Conservation (phyloP, 441 rosid species). For the Raphanus hybrid region DNA sequence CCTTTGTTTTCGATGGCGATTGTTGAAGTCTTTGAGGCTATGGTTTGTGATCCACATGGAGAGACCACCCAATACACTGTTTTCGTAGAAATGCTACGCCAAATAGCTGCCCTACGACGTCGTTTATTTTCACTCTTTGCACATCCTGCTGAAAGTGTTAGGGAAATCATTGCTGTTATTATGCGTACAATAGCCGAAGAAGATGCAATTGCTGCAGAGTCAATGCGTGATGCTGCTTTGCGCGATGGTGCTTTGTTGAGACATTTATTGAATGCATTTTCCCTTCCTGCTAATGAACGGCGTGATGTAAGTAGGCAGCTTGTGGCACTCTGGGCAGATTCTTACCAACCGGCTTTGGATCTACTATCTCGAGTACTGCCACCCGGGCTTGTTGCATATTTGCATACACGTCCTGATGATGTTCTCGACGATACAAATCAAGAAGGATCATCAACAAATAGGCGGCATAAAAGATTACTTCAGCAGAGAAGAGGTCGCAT, state of each 20-base stretch:
- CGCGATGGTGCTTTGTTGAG: conserved; percentile 99
- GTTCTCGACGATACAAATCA: conserved; percentile 64
- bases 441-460: conserved; percentile 79
- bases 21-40: conserved; percentile 99
- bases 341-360: conserved; percentile 97
- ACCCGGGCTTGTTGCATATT: conserved; percentile 99
- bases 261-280: conserved; percentile 95
- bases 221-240: conserved; percentile 99
- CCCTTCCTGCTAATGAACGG: conserved; percentile 90
- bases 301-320: conserved; percentile 98
- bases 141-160: conserved; percentile 98
- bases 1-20: conserved; percentile 96
- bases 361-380: conserved; percentile 93
- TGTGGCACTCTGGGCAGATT: conserved; percentile 99
- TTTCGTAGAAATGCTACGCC: conserved; percentile 97
- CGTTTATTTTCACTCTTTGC: conserved; percentile 97
- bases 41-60: conserved; percentile 99
- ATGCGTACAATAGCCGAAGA: conserved; percentile 99
- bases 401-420: conserved; percentile 88
- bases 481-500: conserved; percentile 88
- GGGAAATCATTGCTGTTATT: conserved; percentile 97
- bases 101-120: conserved; percentile 95
- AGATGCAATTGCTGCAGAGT: conserved; percentile 99
- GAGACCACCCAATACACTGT: conserved; percentile 98
- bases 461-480: conserved; percentile 86